Conservation (phyloP, 2,329 filamentous ascomycete genomes). For the Fusarium denticulatum region DNA sequence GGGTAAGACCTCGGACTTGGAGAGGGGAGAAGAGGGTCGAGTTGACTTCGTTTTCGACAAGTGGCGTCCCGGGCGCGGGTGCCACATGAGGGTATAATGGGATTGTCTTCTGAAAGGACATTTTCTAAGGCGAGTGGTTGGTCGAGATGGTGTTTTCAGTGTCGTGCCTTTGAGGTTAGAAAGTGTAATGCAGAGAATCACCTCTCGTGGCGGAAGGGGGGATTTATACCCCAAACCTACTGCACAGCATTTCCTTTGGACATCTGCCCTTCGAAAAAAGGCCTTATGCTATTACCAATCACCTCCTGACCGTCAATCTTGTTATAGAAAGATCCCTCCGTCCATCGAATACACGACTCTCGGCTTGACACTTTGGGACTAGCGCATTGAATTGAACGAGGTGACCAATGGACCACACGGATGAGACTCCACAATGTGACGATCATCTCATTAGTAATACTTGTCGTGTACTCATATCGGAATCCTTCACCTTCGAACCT, state of each 20-base stretch:
- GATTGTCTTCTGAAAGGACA: background rate
- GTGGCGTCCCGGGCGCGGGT: background rate
- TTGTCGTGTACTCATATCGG: background rate
- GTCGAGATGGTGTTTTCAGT: rapidly evolving
- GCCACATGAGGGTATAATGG: rapidly evolving
- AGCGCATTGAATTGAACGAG: background rate
- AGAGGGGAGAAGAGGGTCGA: background rate
- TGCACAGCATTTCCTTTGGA: rapidly evolving
- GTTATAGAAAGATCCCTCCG: rapidly evolving
- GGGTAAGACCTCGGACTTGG: background rate
- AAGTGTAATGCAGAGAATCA: background rate
- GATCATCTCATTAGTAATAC: background rate
- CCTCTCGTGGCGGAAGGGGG: rapidly evolving
- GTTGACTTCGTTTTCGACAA: rapidly evolving
- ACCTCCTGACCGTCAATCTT: background rate
- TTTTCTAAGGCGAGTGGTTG: rapidly evolving
- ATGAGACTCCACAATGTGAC: rapidly evolving
- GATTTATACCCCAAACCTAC: background rate
- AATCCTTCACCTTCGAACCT: background rate
- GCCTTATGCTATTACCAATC: too few relatives aligned
- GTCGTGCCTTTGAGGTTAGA: too few relatives aligned
- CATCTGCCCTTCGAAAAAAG: too few relatives aligned
- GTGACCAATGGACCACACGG: rapidly evolving
- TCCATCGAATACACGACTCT: background rate
- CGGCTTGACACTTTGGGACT: background rate